Evolutionary conservation across 192 early-diverging fungal genomes (phyloP), one percentile per base, ranked within the genome.

Genomic region (Dispira simplex): DNA sequence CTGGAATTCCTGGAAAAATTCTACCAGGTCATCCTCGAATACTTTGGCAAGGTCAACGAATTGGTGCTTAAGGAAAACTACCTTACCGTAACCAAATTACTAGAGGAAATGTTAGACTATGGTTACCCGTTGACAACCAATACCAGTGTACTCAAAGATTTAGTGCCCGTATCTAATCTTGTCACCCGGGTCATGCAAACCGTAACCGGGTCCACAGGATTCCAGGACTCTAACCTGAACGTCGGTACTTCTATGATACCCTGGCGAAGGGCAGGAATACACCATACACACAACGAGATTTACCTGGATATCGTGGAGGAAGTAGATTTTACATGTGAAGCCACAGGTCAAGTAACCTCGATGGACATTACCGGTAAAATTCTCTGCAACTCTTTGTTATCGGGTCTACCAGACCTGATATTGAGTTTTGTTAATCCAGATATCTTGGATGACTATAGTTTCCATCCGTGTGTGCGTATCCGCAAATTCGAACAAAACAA

Each of bases 21-120:
- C 28, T 77, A 83, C 20, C 86, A 90, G 62, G 79, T 92, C 63
- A 65, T 95, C 14, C 65, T 77, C 0, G 90, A 93, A 64, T 98
- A 98, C 67, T 83, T 95, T 62, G 86, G 87, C 18, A 73, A 81
- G 43, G 69, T 98, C 20, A 85, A 87, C 11, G 93, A 96, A 67
- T 66, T 76, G 20, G 83, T 83, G 26, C 81, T 98, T 21, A 90
- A 89, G 73, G 93, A 98, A 62, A 90, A 95, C 75, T 95, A 94
- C 84, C 83, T 86, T 27, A 89, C 86, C 13, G 86, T 95, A 8
- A 18, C 21, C 44, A 69, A 90, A 81, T 74, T 97, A 44, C 77
- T 97, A 64, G 90, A 93, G 55, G 95, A 98, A 71, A 89, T 93
- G 84, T 79, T 98, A 49, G 95, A 98, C 70, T 83, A 92, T 73